Percentiles rank a stretch among this genome's conserved stretches.
Evolutionary conservation across 31 red algal genomes (phyloP).

Genomic region (Odonthalia washingtoniensis): DNA sequence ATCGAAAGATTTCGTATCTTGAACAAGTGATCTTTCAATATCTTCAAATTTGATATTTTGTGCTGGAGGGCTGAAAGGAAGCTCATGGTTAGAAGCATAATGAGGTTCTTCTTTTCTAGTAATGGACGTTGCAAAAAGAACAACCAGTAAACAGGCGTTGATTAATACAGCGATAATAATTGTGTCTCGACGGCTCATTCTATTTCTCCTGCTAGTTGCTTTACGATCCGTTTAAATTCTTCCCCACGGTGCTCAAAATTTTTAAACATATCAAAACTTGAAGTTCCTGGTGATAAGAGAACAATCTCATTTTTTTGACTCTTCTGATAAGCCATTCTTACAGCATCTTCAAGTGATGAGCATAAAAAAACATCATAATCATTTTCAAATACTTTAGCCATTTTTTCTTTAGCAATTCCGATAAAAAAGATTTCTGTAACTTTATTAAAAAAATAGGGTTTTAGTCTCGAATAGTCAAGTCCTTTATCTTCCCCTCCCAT

Average conservation of each 20-base stretch:
- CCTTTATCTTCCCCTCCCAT: constrained; percentile 17
- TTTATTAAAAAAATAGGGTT: background rate
- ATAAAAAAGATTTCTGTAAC: background rate
- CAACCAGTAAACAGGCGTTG: too few species aligned
- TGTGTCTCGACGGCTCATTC: too few species aligned
- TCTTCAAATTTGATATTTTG: too few species aligned
- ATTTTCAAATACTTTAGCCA: background rate
- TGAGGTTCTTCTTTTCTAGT: too few species aligned
- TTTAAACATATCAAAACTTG: constrained; percentile 40
- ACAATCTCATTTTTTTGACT: background rate
- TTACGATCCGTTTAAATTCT: constrained; percentile 4
- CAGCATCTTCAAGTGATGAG: constrained; percentile 6
- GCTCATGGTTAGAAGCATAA: too few species aligned
- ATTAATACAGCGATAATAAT: too few species aligned
- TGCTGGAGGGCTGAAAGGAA: too few species aligned
- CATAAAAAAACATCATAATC: background rate
- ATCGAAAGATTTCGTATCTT: too few species aligned
- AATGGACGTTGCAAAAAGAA: too few species aligned
- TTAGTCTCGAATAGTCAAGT: constrained; percentile 3
- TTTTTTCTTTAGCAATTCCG: background rate
- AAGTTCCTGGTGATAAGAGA: constrained; percentile 14
- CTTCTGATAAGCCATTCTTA: background rate
- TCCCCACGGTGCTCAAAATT: constrained; percentile 17
- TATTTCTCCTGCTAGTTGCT: too few species aligned
- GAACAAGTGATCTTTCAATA: too few species aligned